Percentiles rank a stretch among this genome's conserved stretches.
phyloP scores from a whole-genome alignment of 495 filamentous ascomycete species.

The Neurospora cerealis region DNA sequence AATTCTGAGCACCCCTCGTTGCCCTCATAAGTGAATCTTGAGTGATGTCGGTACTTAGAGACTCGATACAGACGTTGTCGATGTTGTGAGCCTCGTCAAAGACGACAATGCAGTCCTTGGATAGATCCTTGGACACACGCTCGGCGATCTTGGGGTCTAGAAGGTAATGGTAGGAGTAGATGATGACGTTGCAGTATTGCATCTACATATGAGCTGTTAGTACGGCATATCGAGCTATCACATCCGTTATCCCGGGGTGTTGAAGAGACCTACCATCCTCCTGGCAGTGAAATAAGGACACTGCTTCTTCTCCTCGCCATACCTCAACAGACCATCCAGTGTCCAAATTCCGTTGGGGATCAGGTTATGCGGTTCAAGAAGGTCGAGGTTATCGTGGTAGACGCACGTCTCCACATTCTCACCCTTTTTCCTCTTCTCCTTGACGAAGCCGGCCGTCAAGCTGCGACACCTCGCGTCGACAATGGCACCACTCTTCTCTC shows the following conservation, averaged over 20 bases:
- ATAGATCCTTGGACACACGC: slow-evolving; percentile 88
- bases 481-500: slow-evolving; percentile 86
- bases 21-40: slow-evolving; percentile 88
- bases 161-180: slow-evolving; percentile 98
- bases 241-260: slow-evolving; percentile 4
- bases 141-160: slow-evolving; percentile 98
- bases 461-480: slow-evolving; percentile 94
- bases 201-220: slow-evolving; percentile 46
- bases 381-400: slow-evolving; percentile 95
- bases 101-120: slow-evolving; percentile 96
- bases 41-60: slow-evolving; percentile 89
- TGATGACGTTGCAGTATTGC: slow-evolving; percentile 97
- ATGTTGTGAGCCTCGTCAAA: slow-evolving; percentile 99
- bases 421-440: slow-evolving; percentile 88
- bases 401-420: slow-evolving; percentile 90
- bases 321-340: slow-evolving; percentile 74
- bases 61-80: slow-evolving; percentile 99
- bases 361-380: slow-evolving; percentile 87
- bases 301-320: slow-evolving; percentile 91
- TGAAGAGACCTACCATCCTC: slow-evolving; percentile 60
- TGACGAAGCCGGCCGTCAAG: slow-evolving; percentile 92
- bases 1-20: slow-evolving; percentile 75
- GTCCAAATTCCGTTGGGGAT: slow-evolving; percentile 93
- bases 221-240: neutral
- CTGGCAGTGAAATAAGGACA: slow-evolving; percentile 95